phyloP scores from a whole-genome alignment of 1,284 basidiomycete species.

The Leccinum pseudoinsigne region DNA sequence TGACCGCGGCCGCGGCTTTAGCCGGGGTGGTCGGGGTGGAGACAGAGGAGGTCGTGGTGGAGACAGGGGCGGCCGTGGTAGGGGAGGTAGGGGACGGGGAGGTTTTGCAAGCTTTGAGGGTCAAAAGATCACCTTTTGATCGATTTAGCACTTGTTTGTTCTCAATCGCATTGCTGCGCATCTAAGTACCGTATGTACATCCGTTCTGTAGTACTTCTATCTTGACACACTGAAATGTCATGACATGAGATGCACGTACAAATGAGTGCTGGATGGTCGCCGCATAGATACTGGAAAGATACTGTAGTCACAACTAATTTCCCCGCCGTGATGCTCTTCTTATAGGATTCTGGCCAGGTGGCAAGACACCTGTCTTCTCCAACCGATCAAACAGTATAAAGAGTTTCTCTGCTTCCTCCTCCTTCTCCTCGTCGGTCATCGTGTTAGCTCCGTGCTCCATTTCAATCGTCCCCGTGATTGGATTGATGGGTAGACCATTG shows the following conservation, averaged over 20 bases:
- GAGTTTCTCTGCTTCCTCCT: slow-evolving; percentile 85
- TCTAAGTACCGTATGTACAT: neutral
- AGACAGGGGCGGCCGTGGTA: neutral
- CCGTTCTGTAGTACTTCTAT: neutral
- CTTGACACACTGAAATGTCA: neutral
- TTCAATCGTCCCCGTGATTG: slow-evolving; percentile 73
- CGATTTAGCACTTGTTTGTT: slow-evolving; percentile 10
- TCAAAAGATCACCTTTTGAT: slow-evolving; percentile 76
- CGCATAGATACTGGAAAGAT: neutral
- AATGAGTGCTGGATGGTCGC: neutral
- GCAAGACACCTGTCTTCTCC: slow-evolving; percentile 69
- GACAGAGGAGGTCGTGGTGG: slow-evolving; percentile 30
- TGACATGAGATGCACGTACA: neutral
- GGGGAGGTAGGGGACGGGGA: slow-evolving; percentile 40
- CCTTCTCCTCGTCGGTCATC: slow-evolving; percentile 93
- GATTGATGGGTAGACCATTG: slow-evolving; percentile 61
- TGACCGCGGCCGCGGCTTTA: slow-evolving; percentile 35
- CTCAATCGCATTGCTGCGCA: neutral
- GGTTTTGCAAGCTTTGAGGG: slow-evolving; percentile 77
- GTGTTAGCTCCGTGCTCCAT: slow-evolving; percentile 41
- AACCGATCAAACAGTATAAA: slow-evolving; percentile 89
- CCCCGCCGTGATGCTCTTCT: slow-evolving; percentile 64
- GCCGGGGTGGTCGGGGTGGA: slow-evolving; percentile 39
- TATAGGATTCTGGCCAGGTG: slow-evolving; percentile 68
- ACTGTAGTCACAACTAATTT: slow-evolving; percentile 23